Conservation (phyloP, 352 stramenopile genomes). For the Globisporangium ultimum region DNA sequence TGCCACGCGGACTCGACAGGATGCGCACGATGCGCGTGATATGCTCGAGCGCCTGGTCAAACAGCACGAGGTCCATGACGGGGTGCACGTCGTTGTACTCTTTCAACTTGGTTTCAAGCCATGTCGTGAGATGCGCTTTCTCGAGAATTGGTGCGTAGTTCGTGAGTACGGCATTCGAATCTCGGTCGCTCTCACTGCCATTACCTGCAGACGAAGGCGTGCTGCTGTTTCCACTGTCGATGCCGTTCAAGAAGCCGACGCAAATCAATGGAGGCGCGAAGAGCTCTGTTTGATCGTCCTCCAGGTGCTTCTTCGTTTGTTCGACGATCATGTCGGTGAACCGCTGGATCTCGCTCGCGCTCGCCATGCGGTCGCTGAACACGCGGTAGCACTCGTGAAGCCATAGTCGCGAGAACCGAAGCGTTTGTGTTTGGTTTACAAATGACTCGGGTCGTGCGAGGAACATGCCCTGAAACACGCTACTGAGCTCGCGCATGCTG, state of each 20-base stretch:
- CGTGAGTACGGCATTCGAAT: slow-evolving; percentile 10
- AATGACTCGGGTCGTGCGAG: slow-evolving; percentile 61
- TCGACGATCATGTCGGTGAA: slow-evolving; percentile 84
- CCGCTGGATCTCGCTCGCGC: slow-evolving; percentile 59
- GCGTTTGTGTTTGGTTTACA: slow-evolving; percentile 28
- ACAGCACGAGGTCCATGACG: slow-evolving; percentile 92
- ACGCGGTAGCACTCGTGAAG: slow-evolving; percentile 90
- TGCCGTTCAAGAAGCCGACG: slow-evolving; percentile 49
- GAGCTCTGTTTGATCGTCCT: slow-evolving; percentile 72
- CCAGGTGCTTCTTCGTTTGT: slow-evolving; percentile 85
- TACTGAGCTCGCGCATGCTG: slow-evolving; percentile 87
- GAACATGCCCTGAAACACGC: slow-evolving; percentile 86
- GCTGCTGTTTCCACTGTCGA: too few relatives aligned
- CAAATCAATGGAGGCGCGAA: slow-evolving; percentile 73
- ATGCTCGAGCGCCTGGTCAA: slow-evolving; percentile 90
- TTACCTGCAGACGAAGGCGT: neutral
- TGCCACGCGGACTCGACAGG: slow-evolving; percentile 63
- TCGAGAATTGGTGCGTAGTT: slow-evolving; percentile 55
- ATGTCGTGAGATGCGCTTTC: slow-evolving; percentile 43
- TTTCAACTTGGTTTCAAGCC: slow-evolving; percentile 60
- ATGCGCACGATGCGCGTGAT: slow-evolving; percentile 87
- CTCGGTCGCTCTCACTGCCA: neutral
- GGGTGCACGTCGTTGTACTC: slow-evolving; percentile 92
- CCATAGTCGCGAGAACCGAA: slow-evolving; percentile 84
- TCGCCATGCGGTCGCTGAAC: slow-evolving; percentile 89